Evolutionary conservation across 495 filamentous ascomycete species (phyloP), one percentile per base, ranked within the genome.

Genomic region (Achaetomiella virescens): DNA sequence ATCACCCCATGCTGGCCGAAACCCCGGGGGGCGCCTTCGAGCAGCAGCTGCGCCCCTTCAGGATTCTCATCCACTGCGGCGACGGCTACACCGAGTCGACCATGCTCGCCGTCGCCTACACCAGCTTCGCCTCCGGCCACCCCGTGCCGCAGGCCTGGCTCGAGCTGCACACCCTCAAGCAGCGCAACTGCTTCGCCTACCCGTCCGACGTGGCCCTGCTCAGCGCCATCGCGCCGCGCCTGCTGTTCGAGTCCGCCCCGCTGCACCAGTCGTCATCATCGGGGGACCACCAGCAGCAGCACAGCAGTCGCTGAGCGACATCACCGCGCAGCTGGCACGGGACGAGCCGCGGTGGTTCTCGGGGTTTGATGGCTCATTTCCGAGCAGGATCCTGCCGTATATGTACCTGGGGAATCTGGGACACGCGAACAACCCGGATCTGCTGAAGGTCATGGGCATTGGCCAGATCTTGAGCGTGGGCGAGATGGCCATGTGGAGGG

Each of bases 21-120:
- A 43, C 60, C n/a, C 55, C 65, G 3, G 37, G 36, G 5, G 17
- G 60, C 60, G 52, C 61, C 53, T 45, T 52, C 57, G n/a, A 65
- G 27, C 27, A 5, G 5, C 59, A 35, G 70, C 41, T 62, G 70
- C 55, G 54, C 24, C 70, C 70, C 15, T 78, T 83, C 44, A 88
- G 82, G 67, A 82, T 97, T 27, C 78, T 97, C 31, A 89, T 98
- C 33, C 90, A 97, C 68, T 97, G 93, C 68, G 83, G 85, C 1
- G 93, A 98, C 72, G 93, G 93, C 22, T 98, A 98, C 68, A 98
- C 93, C 8, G 93, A 98, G 66, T 91, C 86, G 9, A 89, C 92
- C 1, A 72, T 97, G 49, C 76, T 98, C 4, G 90, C 78, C 11
- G 79, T 97, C 33, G 88, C 92, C 20, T 98, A 97, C 70, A 87